A percentile compares a stretch with the other conserved stretches of the same genome.
Conservation (phyloP, 768 basidiomycete genomes). For the Pulveroboletus sp. region DNA sequence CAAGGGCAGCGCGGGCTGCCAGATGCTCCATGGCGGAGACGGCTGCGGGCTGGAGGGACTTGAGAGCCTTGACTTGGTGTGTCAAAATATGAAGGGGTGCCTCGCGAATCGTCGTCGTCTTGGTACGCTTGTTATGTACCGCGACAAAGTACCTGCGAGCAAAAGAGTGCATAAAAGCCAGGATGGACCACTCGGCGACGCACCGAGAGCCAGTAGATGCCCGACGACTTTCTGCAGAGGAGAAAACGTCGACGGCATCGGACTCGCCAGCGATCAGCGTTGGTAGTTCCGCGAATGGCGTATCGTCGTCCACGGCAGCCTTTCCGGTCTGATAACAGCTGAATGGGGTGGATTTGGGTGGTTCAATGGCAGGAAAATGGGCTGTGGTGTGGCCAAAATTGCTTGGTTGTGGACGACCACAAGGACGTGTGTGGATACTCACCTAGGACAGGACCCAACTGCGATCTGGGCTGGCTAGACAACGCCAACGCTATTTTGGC, state of each 20-base stretch:
- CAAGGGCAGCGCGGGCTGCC: constrained; percentile 73
- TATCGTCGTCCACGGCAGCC: constrained; percentile 23
- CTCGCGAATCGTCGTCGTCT: constrained; percentile 66
- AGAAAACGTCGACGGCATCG: constrained; percentile 77
- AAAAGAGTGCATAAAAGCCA: not conserved
- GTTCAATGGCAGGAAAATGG: constrained; percentile 63
- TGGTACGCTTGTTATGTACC: constrained; percentile 74
- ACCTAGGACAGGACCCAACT: constrained; percentile 55
- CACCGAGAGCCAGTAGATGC: constrained; percentile 69
- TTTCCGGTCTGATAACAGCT: constrained; percentile 50
- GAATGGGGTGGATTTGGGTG: constrained; percentile 59
- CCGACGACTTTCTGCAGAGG: constrained; percentile 51
- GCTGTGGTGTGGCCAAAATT: constrained; percentile 34
- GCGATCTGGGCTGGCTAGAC: constrained; percentile 32
- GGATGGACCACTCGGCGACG: constrained; percentile 23
- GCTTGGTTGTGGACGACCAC: constrained; percentile 25
- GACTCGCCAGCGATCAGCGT: constrained; percentile 77
- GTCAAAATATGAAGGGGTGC: constrained; percentile 67
- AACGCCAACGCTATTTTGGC: constrained; percentile 36
- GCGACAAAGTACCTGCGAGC: constrained; percentile 74
- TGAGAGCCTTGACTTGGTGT: constrained; percentile 82
- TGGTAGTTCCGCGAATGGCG: constrained; percentile 30
- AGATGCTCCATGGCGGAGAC: constrained; percentile 51
- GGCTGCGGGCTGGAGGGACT: constrained; percentile 52
- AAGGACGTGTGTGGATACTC: constrained; percentile 20